Percentiles rank a stretch among this genome's conserved stretches.
These are phyloP conservation scores for Sclerotinia subarctica DNA, from an alignment of 2,329 filamentous ascomycete genomes.

Conservation along the genomic window DNA sequence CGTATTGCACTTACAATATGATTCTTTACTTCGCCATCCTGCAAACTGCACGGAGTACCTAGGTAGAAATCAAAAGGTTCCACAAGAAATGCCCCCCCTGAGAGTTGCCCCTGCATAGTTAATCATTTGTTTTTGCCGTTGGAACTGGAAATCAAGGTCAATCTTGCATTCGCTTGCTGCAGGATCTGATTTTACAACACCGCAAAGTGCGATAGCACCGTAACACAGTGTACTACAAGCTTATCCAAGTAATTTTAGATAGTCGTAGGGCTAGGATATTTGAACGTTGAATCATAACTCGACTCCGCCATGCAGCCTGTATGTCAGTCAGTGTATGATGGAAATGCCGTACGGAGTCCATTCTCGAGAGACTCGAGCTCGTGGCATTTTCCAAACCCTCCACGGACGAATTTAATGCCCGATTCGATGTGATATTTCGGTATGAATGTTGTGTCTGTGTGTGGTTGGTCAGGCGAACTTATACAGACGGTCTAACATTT, in stretches of 20 bases:
- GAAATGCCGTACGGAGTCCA: not conserved
- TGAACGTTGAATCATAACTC: not conserved
- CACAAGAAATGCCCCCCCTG: not conserved
- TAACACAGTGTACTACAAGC: not conserved
- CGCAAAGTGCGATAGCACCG: not conserved
- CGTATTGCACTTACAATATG: not conserved
- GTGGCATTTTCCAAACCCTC: too few species aligned
- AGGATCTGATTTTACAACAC: conserved; percentile 4
- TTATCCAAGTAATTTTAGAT: not conserved
- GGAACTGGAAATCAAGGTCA: not conserved
- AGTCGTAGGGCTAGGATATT: not conserved
- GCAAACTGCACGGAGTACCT: too few species aligned
- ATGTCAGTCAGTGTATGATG: too few species aligned
- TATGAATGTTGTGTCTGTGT: too few species aligned
- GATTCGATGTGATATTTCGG: too few species aligned
- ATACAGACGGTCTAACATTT: too few species aligned
- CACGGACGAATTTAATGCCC: too few species aligned
- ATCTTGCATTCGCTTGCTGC: not conserved
- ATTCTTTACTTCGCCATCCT: not conserved
- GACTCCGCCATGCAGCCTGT: not conserved
- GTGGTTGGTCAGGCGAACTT: too few species aligned
- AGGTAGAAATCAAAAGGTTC: not conserved
- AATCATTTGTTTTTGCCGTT: not conserved
- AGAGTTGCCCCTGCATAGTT: not conserved
- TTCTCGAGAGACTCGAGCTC: too few species aligned